Evolutionary conservation across 2,329 filamentous ascomycete species (phyloP).

Genomic region (Alternaria gaisen): DNA sequence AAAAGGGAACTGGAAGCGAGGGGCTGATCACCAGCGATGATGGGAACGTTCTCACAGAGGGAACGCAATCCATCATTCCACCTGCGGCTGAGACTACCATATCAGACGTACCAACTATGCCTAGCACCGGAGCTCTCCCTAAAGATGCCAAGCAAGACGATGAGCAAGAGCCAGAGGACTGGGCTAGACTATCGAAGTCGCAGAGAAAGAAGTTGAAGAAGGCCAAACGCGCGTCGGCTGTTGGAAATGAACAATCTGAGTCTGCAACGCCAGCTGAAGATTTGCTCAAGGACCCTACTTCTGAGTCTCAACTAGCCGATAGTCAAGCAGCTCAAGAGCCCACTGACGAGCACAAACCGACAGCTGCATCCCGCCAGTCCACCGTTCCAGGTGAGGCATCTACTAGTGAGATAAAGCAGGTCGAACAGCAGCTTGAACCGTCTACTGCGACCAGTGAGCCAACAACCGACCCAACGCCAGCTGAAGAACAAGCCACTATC

Average conservation of each 20-base stretch:
- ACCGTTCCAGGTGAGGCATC: background rate
- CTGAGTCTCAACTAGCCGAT: constrained; percentile 6
- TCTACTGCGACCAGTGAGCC: background rate
- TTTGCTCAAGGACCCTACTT: constrained; percentile 6
- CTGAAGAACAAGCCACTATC: constrained; percentile 4
- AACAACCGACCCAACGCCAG: constrained; percentile 1
- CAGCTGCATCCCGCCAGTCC: background rate
- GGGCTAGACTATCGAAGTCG: constrained; percentile 33
- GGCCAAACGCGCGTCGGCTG: constrained; percentile 31
- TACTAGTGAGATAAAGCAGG: constrained; percentile 6
- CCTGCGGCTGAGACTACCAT: background rate
- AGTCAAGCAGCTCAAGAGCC: constrained; percentile 2
- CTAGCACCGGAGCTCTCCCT: background rate
- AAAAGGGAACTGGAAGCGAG: background rate
- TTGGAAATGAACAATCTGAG: constrained; percentile 21
- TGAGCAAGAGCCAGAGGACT: constrained; percentile 19
- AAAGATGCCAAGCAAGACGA: constrained; percentile 5
- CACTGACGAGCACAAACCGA: background rate
- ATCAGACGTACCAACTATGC: background rate
- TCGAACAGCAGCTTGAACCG: background rate
- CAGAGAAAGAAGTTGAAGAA: constrained; percentile 44
- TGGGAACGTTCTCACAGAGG: background rate
- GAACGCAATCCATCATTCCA: background rate
- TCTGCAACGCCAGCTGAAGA: constrained; percentile 21
- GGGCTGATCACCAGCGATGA: background rate